A percentile compares a stretch with the other conserved stretches of the same genome.
phyloP scores from a whole-genome alignment of 2,329 filamentous ascomycete genomes.

The Verticillium nubilum region DNA sequence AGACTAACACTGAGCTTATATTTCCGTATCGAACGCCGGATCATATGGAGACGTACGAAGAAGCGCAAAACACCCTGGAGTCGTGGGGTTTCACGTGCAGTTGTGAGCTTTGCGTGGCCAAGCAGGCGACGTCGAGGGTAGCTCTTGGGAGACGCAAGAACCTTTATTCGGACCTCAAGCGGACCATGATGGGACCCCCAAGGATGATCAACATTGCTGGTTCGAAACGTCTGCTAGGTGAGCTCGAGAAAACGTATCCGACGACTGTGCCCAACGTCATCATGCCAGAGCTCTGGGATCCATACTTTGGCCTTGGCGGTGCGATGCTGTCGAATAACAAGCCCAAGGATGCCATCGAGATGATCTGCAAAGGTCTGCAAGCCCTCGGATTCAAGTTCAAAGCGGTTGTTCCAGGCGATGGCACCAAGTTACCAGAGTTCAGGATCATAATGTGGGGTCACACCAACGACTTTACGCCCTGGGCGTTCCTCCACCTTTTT shows the following conservation, averaged over 20 bases:
- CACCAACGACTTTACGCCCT: background rate
- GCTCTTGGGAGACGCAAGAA: slow-evolving; percentile 11
- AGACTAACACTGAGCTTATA: slow-evolving; percentile 37
- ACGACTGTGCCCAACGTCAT: background rate
- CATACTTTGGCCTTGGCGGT: slow-evolving; percentile 12
- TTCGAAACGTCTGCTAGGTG: slow-evolving; percentile 10
- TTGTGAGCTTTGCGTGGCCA: slow-evolving; percentile 31
- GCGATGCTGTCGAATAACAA: background rate
- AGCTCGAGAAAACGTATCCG: slow-evolving; percentile 18
- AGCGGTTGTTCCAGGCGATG: slow-evolving; percentile 2
- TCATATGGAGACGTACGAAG: slow-evolving; percentile 17
- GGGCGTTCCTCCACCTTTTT: slow-evolving; percentile 12
- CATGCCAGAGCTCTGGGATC: slow-evolving; percentile 15
- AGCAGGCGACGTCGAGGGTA: slow-evolving; percentile 12
- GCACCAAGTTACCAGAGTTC: slow-evolving; percentile 4
- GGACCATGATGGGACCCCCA: background rate
- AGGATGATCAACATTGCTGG: slow-evolving; percentile 1
- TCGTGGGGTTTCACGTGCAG: slow-evolving; percentile 36
- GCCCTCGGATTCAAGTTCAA: slow-evolving; percentile 18
- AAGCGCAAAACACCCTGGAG: slow-evolving; percentile 21
- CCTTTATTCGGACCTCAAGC: background rate
- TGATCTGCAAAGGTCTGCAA: slow-evolving; percentile 17
- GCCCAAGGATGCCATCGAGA: slow-evolving; percentile 9
- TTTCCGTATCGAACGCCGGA: slow-evolving; percentile 29
- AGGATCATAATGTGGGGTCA: slow-evolving; percentile 18